These are phyloP conservation scores for Bathelium albidoporum DNA, from an alignment of 495 filamentous ascomycete species.

Conservation along the genomic window DNA sequence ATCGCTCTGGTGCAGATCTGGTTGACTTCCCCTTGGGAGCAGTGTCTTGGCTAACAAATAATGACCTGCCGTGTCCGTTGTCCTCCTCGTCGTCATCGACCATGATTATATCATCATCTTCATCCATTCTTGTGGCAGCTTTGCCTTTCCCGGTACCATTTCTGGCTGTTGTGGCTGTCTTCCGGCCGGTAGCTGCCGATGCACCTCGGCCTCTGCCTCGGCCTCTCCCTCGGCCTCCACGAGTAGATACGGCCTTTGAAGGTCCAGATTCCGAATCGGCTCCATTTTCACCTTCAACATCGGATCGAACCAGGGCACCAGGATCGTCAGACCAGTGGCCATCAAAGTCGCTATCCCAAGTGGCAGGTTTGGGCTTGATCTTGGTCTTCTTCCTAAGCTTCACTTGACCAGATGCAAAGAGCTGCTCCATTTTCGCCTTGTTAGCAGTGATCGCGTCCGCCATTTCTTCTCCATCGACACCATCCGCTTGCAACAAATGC, in stretches of 20 bases:
- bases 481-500: slow-evolving; percentile 54
- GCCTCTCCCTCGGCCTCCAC: slow-evolving; percentile 43
- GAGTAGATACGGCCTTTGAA: slow-evolving; percentile 27
- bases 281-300: slow-evolving; percentile 45
- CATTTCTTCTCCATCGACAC: slow-evolving; percentile 59
- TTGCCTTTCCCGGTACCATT: slow-evolving; percentile 33
- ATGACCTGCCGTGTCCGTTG: slow-evolving; percentile 29
- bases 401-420: slow-evolving; percentile 57
- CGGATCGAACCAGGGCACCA: slow-evolving; percentile 51
- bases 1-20: slow-evolving; percentile 34
- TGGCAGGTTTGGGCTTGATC: slow-evolving; percentile 63
- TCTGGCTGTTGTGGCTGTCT: slow-evolving; percentile 28
- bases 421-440: slow-evolving; percentile 57
- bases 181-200: slow-evolving; percentile 34
- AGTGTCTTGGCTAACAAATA: slow-evolving; percentile 46
- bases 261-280: slow-evolving; percentile 32
- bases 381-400: slow-evolving; percentile 50
- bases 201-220: slow-evolving; percentile 42
- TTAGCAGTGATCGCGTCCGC: slow-evolving; percentile 61
- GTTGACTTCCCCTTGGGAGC: slow-evolving; percentile 33
- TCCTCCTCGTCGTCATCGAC: slow-evolving; percentile 55
- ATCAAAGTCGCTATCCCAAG: slow-evolving; percentile 79
- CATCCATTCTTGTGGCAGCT: slow-evolving; percentile 43
- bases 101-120: slow-evolving; percentile 35
- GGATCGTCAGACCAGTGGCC: slow-evolving; percentile 77